Evolutionary conservation across 352 stramenopile genomes (phyloP).

Genomic region (Phytophthora agathidicida): DNA sequence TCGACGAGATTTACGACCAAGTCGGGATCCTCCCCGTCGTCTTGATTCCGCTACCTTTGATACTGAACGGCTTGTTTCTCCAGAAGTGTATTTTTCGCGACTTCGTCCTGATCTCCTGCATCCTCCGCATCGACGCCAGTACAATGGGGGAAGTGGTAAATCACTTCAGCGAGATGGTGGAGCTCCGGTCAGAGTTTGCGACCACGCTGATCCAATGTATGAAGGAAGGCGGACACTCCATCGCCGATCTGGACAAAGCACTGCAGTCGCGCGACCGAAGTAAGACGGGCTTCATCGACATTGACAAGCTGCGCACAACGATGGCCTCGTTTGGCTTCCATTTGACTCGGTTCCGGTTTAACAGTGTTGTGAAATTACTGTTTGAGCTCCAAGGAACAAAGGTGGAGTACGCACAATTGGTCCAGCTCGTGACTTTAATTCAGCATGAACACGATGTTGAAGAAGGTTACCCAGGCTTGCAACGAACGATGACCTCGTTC

Average conservation of each 20-base stretch:
- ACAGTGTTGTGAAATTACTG: conserved; percentile 56
- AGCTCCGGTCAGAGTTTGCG: conserved; percentile 57
- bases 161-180: conserved; percentile 64
- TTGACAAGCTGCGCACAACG: conserved; percentile 47
- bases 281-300: conserved; percentile 39
- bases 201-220: conserved; percentile 32
- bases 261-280: conserved; percentile 31
- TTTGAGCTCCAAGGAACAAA: conserved; percentile 48
- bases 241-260: conserved; percentile 34
- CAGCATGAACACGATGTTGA: conserved; percentile 23
- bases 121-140: conserved; percentile 51
- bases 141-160: conserved; percentile 56
- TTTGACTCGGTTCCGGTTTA: conserved; percentile 62
- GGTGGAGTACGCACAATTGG: conserved; percentile 55
- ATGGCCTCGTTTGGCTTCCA: conserved; percentile 47
- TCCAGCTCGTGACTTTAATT: conserved; percentile 39
- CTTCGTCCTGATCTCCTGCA: conserved; percentile 59
- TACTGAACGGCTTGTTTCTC: conserved; percentile 58
- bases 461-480: conserved; percentile 6
- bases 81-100: conserved; percentile 63
- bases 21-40: conserved; percentile 29
- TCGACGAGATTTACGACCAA: conserved; percentile 34
- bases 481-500: conserved; percentile 19
- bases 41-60: conserved; percentile 41
- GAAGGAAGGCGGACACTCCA: conserved; percentile 10